Conservation (phyloP, 169 alveolate genomes). For the Cystoisospora suis region DNA sequence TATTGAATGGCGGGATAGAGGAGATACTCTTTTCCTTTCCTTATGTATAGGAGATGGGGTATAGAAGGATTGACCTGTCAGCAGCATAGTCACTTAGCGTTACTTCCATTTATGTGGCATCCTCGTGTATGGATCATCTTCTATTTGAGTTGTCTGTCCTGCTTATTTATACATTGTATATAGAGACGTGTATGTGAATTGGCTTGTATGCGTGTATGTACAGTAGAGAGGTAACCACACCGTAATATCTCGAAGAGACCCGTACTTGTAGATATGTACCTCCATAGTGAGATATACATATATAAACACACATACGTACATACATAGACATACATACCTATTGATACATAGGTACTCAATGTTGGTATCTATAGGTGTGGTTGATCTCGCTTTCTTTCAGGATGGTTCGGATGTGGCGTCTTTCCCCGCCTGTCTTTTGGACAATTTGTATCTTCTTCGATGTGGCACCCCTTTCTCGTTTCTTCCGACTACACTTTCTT, state of each 20-base stretch:
- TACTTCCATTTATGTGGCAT: no score
- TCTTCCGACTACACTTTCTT: conserved; percentile 5
- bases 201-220: not conserved
- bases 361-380: not conserved
- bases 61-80: no score
- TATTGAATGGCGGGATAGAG: no score
- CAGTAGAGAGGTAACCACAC: no score
- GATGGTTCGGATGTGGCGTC: not conserved
- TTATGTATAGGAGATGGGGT: no score
- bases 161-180: no score
- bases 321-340: no score
- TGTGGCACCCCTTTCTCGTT: conserved; percentile 18
- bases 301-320: not conserved
- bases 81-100: no score
- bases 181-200: not conserved
- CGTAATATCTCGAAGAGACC: no score
- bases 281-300: not conserved
- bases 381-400: not conserved
- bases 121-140: no score
- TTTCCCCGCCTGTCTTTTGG: not conserved
- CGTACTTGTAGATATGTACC: not conserved
- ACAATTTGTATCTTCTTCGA: not conserved
- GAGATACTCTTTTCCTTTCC: no score
- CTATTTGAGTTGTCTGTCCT: no score
- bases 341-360: not conserved